Conservation (phyloP, 2,329 filamentous ascomycete genomes). For the Colletotrichum destructivum region DNA sequence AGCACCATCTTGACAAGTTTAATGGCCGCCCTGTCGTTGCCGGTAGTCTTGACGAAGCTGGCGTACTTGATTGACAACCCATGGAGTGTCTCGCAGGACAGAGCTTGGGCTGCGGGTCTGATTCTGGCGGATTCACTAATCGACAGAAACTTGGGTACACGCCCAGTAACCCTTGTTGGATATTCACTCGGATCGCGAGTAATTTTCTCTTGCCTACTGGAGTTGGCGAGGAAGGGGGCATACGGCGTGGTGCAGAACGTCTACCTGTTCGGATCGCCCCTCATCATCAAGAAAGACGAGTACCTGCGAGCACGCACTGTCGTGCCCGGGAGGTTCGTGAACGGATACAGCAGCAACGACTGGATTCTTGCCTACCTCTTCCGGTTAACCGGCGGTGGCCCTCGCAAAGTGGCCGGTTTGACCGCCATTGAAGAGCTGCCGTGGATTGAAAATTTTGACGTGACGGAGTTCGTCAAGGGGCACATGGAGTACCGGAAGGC, state of each 20-base stretch:
- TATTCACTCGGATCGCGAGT: constrained; percentile 94
- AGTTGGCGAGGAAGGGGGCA: constrained; percentile 87
- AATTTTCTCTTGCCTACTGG: constrained; percentile 91
- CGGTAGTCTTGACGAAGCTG: constrained; percentile 92
- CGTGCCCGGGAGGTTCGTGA: constrained; percentile 93
- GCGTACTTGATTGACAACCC: constrained; percentile 98
- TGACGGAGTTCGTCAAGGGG: constrained; percentile 87
- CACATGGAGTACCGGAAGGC: constrained; percentile 97
- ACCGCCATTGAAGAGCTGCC: constrained; percentile 82
- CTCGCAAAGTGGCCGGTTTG: constrained; percentile 89
- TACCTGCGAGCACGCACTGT: constrained; percentile 86
- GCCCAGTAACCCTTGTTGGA: constrained; percentile 93
- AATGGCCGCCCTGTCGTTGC: constrained; percentile 95
- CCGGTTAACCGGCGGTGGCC: constrained; percentile 92
- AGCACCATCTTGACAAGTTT: constrained; percentile 89
- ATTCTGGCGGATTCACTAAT: constrained; percentile 96
- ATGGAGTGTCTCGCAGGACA: constrained; percentile 95
- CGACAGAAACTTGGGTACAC: constrained; percentile 89
- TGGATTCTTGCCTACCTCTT: constrained; percentile 99
- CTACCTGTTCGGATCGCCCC: constrained; percentile 92
- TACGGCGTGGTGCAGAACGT: constrained; percentile 94
- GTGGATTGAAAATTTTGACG: constrained; percentile 89
- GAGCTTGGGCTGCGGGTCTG: constrained; percentile 88
- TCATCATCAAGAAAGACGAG: constrained; percentile 93
- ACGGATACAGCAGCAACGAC: constrained; percentile 93